Evolutionary conservation across 2,329 filamentous ascomycete species (phyloP).

Genomic region (Trichoderma pleuroti): DNA sequence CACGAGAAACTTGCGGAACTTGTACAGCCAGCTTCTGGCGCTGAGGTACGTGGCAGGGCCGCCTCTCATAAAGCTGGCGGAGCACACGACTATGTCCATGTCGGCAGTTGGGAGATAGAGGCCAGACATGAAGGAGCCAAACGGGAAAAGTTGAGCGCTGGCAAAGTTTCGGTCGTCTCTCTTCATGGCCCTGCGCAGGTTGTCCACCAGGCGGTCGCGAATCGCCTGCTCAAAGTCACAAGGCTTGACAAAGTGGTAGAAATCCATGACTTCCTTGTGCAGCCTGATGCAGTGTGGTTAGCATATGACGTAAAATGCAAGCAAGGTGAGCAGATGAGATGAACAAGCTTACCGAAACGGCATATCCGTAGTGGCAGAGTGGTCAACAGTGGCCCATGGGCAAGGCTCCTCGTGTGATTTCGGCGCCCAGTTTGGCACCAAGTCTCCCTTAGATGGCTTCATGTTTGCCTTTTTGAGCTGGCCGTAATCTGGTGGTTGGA

Average conservation of each 20-base stretch:
- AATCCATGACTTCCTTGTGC: conserved; percentile 86
- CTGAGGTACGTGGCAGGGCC: conserved; percentile 46
- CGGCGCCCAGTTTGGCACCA: conserved; percentile 52
- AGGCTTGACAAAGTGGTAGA: conserved; percentile 81
- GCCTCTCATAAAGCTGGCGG: conserved; percentile 52
- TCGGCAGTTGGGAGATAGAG: conserved; percentile 71
- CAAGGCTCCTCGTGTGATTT: conserved; percentile 41
- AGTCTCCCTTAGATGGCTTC: conserved; percentile 47
- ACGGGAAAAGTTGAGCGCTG: conserved; percentile 65
- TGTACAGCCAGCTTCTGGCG: conserved; percentile 56
- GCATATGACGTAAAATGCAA: background rate
- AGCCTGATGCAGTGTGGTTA: conserved; percentile 49
- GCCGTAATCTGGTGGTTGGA: conserved; percentile 55
- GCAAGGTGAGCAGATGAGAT: background rate
- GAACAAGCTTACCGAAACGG: conserved; percentile 50
- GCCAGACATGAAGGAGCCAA: conserved; percentile 92
- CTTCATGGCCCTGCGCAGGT: conserved; percentile 60
- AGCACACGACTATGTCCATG: conserved; percentile 86
- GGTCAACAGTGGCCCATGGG: conserved; percentile 63
- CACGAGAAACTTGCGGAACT: conserved; percentile 59
- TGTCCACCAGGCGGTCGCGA: conserved; percentile 67
- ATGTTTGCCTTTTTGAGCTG: conserved; percentile 50
- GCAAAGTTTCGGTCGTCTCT: conserved; percentile 47
- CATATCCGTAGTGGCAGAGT: conserved; percentile 51
- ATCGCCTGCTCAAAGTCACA: conserved; percentile 72